These are phyloP conservation scores for Ilyonectria sp. DNA, from an alignment of 2,329 filamentous ascomycete species.

Conservation along the genomic window DNA sequence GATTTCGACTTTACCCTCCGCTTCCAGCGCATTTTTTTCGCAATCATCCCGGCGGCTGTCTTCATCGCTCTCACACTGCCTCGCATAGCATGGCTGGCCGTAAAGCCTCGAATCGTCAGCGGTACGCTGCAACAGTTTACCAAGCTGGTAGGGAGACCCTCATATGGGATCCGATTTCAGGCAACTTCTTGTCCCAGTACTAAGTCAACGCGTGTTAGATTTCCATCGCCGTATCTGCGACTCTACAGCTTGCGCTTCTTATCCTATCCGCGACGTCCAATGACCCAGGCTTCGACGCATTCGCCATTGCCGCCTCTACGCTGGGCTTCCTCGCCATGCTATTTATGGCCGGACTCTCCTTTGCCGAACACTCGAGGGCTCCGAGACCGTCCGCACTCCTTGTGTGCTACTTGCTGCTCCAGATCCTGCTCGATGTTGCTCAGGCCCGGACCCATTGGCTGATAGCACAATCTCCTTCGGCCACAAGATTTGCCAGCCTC, in stretches of 20 bases:
- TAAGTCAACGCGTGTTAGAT: slow-evolving; percentile 3
- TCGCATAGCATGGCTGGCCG: slow-evolving; percentile 10
- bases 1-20: slow-evolving; percentile 64
- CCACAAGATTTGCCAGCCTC: slow-evolving; percentile 46
- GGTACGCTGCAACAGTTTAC: not conserved
- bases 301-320: slow-evolving; percentile 41
- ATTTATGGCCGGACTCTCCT: slow-evolving; percentile 51
- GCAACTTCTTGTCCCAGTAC: not conserved
- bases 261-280: slow-evolving; percentile 8
- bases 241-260: slow-evolving; percentile 13
- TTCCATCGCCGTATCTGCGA: slow-evolving; percentile 4
- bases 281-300: not conserved
- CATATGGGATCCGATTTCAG: not conserved
- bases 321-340: slow-evolving; percentile 48
- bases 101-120: slow-evolving; percentile 1
- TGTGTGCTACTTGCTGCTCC: slow-evolving; percentile 58
- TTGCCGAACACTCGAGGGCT: slow-evolving; percentile 55
- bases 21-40: slow-evolving; percentile 61
- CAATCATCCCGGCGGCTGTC: slow-evolving; percentile 53
- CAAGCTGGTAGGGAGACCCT: slow-evolving; percentile 3
- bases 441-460: slow-evolving; percentile 62
- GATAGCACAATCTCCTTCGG: slow-evolving; percentile 31
- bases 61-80: slow-evolving; percentile 33
- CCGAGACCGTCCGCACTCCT: slow-evolving; percentile 61
- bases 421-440: slow-evolving; percentile 60